These are phyloP conservation scores for Dactylis glomerata DNA, from an alignment of 176 grass and related monocot species.

Conservation along the genomic window DNA sequence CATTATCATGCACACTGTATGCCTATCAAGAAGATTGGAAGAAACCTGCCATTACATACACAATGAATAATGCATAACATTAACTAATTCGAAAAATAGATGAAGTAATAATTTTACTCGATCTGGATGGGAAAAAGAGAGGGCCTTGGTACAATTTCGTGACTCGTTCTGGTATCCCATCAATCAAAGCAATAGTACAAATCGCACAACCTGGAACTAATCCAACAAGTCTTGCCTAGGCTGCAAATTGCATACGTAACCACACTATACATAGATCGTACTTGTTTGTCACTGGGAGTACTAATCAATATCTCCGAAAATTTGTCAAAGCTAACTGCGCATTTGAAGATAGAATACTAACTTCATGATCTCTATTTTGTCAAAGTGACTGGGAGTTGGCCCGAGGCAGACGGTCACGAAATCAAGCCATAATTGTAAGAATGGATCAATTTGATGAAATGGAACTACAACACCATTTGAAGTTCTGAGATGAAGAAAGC, in stretches of 20 bases:
- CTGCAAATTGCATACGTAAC: no score
- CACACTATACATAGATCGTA: not conserved
- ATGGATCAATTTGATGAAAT: not conserved
- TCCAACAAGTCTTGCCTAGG: no score
- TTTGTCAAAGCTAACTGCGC: not conserved
- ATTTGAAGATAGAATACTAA: not conserved
- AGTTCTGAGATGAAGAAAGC: not conserved
- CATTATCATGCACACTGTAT: slow-evolving; percentile 80
- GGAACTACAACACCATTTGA: not conserved
- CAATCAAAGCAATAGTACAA: no score
- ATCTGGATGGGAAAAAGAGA: no score
- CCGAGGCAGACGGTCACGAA: not conserved
- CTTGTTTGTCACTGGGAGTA: not conserved
- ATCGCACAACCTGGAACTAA: no score
- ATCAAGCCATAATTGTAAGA: not conserved
- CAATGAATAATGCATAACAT: no score
- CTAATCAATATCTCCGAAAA: not conserved
- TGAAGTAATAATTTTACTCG: no score
- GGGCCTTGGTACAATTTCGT: no score
- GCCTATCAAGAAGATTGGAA: slow-evolving; percentile 51
- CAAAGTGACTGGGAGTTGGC: not conserved
- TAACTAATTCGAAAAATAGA: no score
- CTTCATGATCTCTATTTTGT: no score
- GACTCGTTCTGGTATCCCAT: no score
- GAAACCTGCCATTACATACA: no score